These are phyloP conservation scores for Fagopyrum tataricum DNA, from an alignment of 148 eudicot genomes.

Conservation along the genomic window DNA sequence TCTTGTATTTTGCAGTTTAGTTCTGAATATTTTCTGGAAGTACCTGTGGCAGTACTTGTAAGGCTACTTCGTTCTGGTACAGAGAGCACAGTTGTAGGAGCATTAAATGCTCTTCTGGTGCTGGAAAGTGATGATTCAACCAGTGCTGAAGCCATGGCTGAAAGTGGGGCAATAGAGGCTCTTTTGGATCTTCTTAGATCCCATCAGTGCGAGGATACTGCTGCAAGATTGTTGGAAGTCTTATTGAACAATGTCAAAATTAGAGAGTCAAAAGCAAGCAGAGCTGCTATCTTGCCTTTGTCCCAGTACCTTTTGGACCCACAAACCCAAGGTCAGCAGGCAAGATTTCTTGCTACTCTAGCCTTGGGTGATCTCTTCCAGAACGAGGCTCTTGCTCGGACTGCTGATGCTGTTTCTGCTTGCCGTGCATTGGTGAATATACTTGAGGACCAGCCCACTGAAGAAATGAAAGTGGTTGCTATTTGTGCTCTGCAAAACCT, in stretches of 20 bases:
- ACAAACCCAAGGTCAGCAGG: conserved; percentile 97
- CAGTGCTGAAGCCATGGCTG: conserved; percentile 95
- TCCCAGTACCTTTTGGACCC: conserved; percentile 98
- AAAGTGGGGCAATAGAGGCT: conserved; percentile 98
- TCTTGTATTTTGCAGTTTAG: conserved; percentile 89
- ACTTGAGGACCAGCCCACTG: conserved; percentile 96
- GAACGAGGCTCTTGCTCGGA: conserved; percentile 87
- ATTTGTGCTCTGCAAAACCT: conserved; percentile 95
- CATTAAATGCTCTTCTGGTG: conserved; percentile 90
- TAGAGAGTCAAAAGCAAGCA: conserved; percentile 80
- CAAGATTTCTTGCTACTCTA: conserved; percentile 79
- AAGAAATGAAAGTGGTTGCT: conserved; percentile 98
- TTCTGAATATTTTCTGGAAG: conserved; percentile 93
- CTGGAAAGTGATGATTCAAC: conserved; percentile 89
- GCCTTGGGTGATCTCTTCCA: conserved; percentile 97
- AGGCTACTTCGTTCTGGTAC: conserved; percentile 88
- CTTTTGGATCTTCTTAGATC: conserved; percentile 82
- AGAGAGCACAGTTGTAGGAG: conserved; percentile 76
- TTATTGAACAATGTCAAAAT: conserved; percentile 84
- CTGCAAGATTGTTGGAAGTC: conserved; percentile 89
- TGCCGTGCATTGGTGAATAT: conserved; percentile 88
- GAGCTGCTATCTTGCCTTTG: conserved; percentile 74
- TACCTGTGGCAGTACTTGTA: conserved; percentile 88
- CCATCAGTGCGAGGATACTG: conserved; percentile 88
- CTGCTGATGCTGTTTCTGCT: conserved; percentile 90